Evolutionary conservation across 2,329 filamentous ascomycete genomes (phyloP), one percentile per base, ranked within the genome.

Genomic region (Aureobasidium sp.): DNA sequence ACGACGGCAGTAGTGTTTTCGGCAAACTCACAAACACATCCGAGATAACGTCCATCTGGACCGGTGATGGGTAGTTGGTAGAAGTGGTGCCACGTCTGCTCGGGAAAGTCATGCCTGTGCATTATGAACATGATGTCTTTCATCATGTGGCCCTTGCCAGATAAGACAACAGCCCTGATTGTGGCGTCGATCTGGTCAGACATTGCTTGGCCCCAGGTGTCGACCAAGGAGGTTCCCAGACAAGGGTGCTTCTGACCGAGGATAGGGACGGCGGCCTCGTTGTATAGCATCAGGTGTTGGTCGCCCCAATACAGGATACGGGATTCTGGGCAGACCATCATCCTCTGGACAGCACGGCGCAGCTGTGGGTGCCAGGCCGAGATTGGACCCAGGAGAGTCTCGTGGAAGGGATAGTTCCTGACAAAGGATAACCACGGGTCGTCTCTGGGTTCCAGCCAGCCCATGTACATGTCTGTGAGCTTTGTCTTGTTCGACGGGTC

Each of bases 261-360:
- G 2, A 76, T 60, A 29, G 71, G 67, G 8, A 72, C 66, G 27
- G 73, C 74, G 0, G 68, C 64, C 48, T 74, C 70, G 22, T 76
- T 76, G 65, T 74, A 74, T 11, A 75, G 52, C 69, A 75, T 72
- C 36, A 64, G 68, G 15, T 69, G 66, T 1, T 72, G 67, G 2
- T 69, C 57, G 7, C 73, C 72, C 71, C 64, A 67, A 8, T 72
- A 64, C 1, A 73, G 31, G 27, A 71, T 63, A 4, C 70, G 66
- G 1, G 71, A 68, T 27, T 70, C 63, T 2, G 71, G 70, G 53
- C 72, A 70, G 17, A 63, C 60, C 69, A 69, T 72, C n/a, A 71
- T 68, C 5, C 64, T 61, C 7, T 70, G 39, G 1, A 70, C 64
- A 22, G 65, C 63, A 8, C 66, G 52, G 5, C 70, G 65, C 36